phyloP scores from a whole-genome alignment of 176 grass and related monocot species.

The Oropetium thomaeum region DNA sequence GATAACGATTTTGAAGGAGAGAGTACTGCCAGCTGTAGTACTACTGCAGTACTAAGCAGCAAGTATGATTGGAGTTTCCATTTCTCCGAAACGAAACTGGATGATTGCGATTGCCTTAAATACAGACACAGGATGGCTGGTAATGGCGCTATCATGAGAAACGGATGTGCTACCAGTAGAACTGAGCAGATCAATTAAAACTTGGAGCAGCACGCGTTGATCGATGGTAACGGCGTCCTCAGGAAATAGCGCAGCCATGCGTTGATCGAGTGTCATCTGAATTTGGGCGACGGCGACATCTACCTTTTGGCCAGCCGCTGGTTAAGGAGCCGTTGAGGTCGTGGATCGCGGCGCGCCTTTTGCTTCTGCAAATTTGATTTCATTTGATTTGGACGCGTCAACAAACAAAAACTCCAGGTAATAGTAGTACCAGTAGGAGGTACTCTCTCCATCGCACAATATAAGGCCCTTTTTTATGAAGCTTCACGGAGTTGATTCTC shows the following conservation, averaged over 20 bases:
- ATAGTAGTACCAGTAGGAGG: too few relatives aligned
- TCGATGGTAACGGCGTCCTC: not conserved
- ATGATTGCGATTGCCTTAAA: not conserved
- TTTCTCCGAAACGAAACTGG: not conserved
- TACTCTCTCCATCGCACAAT: too few relatives aligned
- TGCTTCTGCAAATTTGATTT: not conserved
- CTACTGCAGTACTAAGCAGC: too few relatives aligned
- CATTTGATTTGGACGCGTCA: not conserved
- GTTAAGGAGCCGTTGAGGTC: not conserved
- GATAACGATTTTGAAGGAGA: too few relatives aligned
- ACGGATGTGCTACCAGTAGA: conserved; percentile 1
- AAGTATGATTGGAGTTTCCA: not conserved
- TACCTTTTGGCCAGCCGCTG: conserved; percentile 2
- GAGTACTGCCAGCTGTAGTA: too few relatives aligned
- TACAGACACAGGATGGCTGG: too few relatives aligned
- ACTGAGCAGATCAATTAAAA: not conserved
- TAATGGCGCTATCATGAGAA: not conserved
- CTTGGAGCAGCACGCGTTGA: not conserved
- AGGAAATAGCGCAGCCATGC: conserved; percentile 10
- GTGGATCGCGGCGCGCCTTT: not conserved
- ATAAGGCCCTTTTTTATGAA: too few relatives aligned
- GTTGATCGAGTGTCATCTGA: too few relatives aligned
- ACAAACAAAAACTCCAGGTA: not conserved
- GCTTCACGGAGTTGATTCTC: too few relatives aligned
- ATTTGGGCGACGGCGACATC: not conserved